Evolutionary conservation across 495 filamentous ascomycete genomes (phyloP), one percentile per base, ranked within the genome.

Genomic region (Penicillium psychrofluorescens): DNA sequence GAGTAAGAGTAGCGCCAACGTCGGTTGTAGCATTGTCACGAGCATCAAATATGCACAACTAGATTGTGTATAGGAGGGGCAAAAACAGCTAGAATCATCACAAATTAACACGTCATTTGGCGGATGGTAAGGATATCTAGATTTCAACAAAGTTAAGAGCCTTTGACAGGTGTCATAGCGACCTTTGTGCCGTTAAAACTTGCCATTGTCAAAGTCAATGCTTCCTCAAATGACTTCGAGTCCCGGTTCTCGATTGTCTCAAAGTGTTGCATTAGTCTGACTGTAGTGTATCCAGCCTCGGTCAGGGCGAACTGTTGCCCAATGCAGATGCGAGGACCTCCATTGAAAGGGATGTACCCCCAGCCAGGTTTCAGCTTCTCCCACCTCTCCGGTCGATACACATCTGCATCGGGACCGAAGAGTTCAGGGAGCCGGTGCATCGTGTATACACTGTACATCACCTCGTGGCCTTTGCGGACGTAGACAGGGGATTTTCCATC

Each of bases 321-420:
- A 35, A 77, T 56, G 46, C 78, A 82, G 34, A 72, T 64, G 31
- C 78, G 58, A 4, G 78, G 74, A 4, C 79, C 79, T 11, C 72
- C 73, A 45, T 77, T 71, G 54, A 81, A 83, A 2, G 77, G 77
- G 29, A 83, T 44, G 48, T 70, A 83, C 8, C 72, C 68, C 65
- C 72, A 81, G 3, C 75, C 75, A 35, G 56, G 56, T 15, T 59
- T 67, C 43, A 41, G 62, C 42, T 38, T 52, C 36, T 58, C 61
- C 77, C 78, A 85, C 41, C 81, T 61, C 42, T 83, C 75, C 0
- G 80, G 81, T 11, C 66, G 63, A 52, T 76, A 84, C 11, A 71
- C 55, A 1, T 71, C 64, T 0, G 76, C 72, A 46, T 83, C 77
- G 4, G 62, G 47, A 1, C 75, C 78, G 54, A 74, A 84, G 11